Conservation (phyloP, 192 early-diverging fungal species). For the Lobosporangium transversale region DNA sequence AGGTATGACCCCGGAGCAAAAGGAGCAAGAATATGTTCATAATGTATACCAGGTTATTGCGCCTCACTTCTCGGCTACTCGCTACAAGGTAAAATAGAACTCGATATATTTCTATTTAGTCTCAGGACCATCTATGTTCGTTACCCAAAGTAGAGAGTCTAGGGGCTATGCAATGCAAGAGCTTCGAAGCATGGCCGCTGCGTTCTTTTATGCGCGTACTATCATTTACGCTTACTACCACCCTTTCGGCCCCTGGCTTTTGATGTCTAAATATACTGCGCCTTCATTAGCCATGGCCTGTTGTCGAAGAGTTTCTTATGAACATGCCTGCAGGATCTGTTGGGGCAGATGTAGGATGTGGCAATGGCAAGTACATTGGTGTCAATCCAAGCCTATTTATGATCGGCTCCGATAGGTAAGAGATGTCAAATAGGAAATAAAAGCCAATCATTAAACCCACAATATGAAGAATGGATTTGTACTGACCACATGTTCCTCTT, state of each 20-base stretch:
- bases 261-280: too few species aligned
- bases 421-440: neutral
- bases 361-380: constrained; percentile 97
- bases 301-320: constrained; percentile 85
- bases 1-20: constrained; percentile 43
- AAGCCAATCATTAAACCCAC: too few species aligned
- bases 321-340: constrained; percentile 72
- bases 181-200: too few species aligned
- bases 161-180: too few species aligned
- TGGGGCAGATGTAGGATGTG: constrained; percentile 96
- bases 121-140: too few species aligned
- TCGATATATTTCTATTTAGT: neutral
- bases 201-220: too few species aligned
- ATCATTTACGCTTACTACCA: too few species aligned
- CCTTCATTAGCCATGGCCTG: constrained; percentile 94
- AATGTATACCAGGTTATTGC: constrained; percentile 94
- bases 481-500: neutral
- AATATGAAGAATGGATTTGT: too few species aligned
- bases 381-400: constrained; percentile 85
- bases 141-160: too few species aligned
- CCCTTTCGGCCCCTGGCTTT: too few species aligned
- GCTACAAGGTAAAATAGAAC: constrained; percentile 92
- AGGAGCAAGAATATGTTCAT: constrained; percentile 89
- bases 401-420: constrained; percentile 86
- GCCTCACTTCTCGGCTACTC: constrained; percentile 90